Evolutionary conservation across 1,139 yeast genomes (phyloP).

Genomic region (Candida sanyaensis): DNA sequence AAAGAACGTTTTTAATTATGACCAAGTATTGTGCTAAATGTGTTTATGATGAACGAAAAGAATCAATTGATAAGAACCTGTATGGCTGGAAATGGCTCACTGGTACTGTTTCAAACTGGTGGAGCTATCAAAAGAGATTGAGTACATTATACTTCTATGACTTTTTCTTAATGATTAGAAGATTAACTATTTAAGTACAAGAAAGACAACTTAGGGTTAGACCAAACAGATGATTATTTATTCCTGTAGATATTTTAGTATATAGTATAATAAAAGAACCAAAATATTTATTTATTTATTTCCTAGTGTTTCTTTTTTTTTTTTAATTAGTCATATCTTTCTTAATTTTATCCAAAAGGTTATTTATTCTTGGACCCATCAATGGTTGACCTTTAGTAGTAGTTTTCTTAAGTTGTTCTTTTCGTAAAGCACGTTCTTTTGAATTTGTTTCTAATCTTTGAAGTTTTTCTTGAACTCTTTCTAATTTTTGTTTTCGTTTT

Average conservation of each 20-base stretch:
- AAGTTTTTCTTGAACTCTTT: slow-evolving; percentile 27
- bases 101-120: slow-evolving; percentile 49
- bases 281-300: background rate
- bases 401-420: slow-evolving; percentile 54
- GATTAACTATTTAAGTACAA: background rate
- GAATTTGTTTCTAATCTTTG: slow-evolving; percentile 23
- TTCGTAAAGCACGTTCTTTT: slow-evolving; percentile 41
- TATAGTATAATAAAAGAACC: background rate
- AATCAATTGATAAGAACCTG: slow-evolving; percentile 32
- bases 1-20: slow-evolving; percentile 84
- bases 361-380: slow-evolving; percentile 87
- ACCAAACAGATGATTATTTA: slow-evolving; percentile 6
- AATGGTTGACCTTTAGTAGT: slow-evolving; percentile 83
- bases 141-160: slow-evolving; percentile 62
- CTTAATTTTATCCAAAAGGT: slow-evolving; percentile 75
- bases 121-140: slow-evolving; percentile 49
- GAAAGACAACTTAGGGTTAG: too few relatives aligned
- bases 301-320: background rate
- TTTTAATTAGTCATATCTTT: slow-evolving; percentile 32
- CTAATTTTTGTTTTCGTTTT: slow-evolving; percentile 31
- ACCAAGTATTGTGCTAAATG: slow-evolving; percentile 86
- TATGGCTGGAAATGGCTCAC: slow-evolving; percentile 37
- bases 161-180: slow-evolving; percentile 31
- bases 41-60: slow-evolving; percentile 67
- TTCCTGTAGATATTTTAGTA: slow-evolving; percentile 2